These are phyloP conservation scores for Lathyrus aphaca DNA, from an alignment of 306 rosid species.

Conservation along the genomic window DNA sequence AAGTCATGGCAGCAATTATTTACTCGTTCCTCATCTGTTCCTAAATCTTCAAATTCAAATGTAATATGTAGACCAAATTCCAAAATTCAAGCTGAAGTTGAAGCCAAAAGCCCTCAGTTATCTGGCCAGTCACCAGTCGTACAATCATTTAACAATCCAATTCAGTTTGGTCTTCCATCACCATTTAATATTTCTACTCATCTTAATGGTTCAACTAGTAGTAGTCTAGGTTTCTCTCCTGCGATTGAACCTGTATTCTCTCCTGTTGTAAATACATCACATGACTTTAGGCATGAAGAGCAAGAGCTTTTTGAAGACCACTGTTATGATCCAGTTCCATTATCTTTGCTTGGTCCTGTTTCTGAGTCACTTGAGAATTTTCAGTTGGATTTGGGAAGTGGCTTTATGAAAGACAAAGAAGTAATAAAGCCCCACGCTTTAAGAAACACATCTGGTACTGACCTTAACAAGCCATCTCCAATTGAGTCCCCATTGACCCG, in stretches of 20 bases:
- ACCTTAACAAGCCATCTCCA: conserved; percentile 81
- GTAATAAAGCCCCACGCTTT: conserved; percentile 56
- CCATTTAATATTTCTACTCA: conserved; percentile 68
- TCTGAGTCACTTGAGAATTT: conserved; percentile 93
- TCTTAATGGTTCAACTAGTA: conserved; percentile 56
- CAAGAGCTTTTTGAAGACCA: conserved; percentile 96
- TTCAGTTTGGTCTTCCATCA: conserved; percentile 84
- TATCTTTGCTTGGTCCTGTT: conserved; percentile 89
- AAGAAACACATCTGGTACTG: conserved; percentile 57
- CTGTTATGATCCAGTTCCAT: conserved; percentile 87
- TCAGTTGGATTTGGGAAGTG: conserved; percentile 72
- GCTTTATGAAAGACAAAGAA: conserved; percentile 60
- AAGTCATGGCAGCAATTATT: conserved; percentile 95
- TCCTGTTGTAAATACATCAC: conserved; percentile 56
- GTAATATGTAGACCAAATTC: conserved; percentile 80
- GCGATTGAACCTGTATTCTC: conserved; percentile 70
- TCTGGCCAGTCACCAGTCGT: conserved; percentile 61
- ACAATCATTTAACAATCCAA: conserved; percentile 81
- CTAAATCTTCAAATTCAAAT: conserved; percentile 59
- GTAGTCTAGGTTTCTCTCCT: conserved; percentile 87
- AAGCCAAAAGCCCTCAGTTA: conserved; percentile 54
- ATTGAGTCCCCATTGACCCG: conserved; percentile 91
- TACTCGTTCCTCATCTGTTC: conserved; percentile 74
- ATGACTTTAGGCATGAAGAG: conserved; percentile 69
- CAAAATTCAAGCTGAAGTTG: conserved; percentile 58